Base-by-base conservation (phyloP, 2,329 filamentous ascomycete genomes). In the Exutisphaerella laricina region DNA sequence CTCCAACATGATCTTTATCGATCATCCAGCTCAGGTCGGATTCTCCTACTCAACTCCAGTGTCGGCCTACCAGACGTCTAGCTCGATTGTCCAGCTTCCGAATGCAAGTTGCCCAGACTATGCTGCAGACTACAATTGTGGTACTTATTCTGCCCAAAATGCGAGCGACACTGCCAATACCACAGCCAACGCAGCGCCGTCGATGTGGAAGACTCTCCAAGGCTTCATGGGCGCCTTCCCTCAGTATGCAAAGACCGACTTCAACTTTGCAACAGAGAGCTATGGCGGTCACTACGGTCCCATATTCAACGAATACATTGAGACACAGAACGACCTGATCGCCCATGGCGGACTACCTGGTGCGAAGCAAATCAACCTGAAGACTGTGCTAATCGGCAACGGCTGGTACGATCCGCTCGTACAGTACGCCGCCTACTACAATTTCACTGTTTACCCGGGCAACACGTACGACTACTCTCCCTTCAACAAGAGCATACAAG, bases 1-100 rank as follows among this genome's bases (percentile, higher is more conserved):
- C 17, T 75, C 73, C 22, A 84, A 84, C 51, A 77, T 84, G 72
- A 73, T 86, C 12, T 85, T 82, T 62, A 77, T 86, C 52, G 82
- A 86, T 53, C 76, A 85, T 59, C 83, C 78, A 6, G 73, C 70
- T 7, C 72, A 75, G 34, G 73, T 77, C 4, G 78, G 78, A 1
- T 75, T 80, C 54, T 78, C 73, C 8, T 81, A 80, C 57, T 67
- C 67, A 4, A 58, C 65, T 9, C 64, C 69, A 0, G 61, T 70
- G 5, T 64, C 68, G 14, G 69, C 51, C 2, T 71, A 70, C 46
- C 53, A 45, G n/a, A 38, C 42, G 8, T 5, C 16, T 4, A 56
- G 54, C 22, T 36, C 50, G 7, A 66, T 77, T 26, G 59, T 77
- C 17, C 50, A 57, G 16, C 53, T 58, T 5, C 48, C 56, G 34